A percentile compares a stretch with the other conserved stretches of the same genome.
These are phyloP conservation scores for Xylona heveae DNA, from an alignment of 495 filamentous ascomycete species.

Conservation along the genomic window DNA sequence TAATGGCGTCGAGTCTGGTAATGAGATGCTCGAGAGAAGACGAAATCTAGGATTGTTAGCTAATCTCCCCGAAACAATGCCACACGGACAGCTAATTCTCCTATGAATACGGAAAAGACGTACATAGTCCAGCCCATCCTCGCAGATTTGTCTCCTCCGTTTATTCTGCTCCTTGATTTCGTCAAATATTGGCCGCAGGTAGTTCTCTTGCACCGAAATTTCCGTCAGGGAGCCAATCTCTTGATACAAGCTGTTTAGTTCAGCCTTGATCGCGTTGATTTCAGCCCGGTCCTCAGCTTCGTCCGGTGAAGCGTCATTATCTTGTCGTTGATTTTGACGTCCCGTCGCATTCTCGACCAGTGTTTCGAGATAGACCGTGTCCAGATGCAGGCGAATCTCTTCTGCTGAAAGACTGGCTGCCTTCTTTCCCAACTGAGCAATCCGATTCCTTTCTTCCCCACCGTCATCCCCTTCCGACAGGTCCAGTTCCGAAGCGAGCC, in stretches of 20 bases:
- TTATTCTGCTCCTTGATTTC: slow-evolving; percentile 1
- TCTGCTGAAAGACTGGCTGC: slow-evolving; percentile 1
- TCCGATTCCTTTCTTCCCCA: no score
- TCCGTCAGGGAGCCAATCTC: slow-evolving; percentile 3
- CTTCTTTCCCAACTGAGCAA: background rate
- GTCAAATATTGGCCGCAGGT: background rate
- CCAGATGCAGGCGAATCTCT: slow-evolving; percentile 1
- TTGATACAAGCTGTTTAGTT: slow-evolving; percentile 1
- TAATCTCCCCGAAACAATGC: no score
- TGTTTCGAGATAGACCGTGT: slow-evolving; percentile 3
- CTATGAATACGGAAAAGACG: background rate
- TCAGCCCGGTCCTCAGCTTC: background rate
- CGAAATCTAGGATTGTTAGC: slow-evolving; percentile 1
- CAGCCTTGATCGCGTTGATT: background rate
- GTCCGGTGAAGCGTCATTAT: background rate
- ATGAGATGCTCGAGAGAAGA: slow-evolving; percentile 1
- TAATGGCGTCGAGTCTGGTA: background rate
- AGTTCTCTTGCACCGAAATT: slow-evolving; percentile 3
- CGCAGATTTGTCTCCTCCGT: background rate
- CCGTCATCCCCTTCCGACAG: background rate
- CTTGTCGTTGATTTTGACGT: no score
- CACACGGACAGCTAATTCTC: background rate
- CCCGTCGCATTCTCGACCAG: background rate
- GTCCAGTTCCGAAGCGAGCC: background rate
- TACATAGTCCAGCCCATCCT: slow-evolving; percentile 1